phyloP scores from a whole-genome alignment of 352 stramenopile genomes.

The Phytophthora capsici region DNA sequence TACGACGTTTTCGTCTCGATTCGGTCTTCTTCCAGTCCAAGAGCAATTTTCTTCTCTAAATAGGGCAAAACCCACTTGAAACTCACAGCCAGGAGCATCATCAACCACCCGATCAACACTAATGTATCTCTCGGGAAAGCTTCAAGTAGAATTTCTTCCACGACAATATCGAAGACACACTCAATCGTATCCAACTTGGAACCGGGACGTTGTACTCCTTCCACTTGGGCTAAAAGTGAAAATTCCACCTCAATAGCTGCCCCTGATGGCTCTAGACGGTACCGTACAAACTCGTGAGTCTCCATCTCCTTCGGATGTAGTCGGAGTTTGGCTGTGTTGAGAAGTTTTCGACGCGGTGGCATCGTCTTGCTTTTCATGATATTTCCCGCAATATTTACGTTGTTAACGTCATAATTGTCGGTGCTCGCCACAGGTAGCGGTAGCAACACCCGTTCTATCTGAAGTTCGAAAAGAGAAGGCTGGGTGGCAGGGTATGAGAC shows the following conservation, averaged over 20 bases:
- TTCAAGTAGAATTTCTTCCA: slow-evolving; percentile 69
- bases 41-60: slow-evolving; percentile 57
- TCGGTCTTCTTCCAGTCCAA: slow-evolving; percentile 50
- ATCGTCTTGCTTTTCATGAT: slow-evolving; percentile 24
- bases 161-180: slow-evolving; percentile 78
- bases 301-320: slow-evolving; percentile 49
- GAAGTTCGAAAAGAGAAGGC: slow-evolving; percentile 59
- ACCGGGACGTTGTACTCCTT: slow-evolving; percentile 58
- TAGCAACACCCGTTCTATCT: slow-evolving; percentile 49
- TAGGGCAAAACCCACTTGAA: slow-evolving; percentile 51
- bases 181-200: slow-evolving; percentile 33
- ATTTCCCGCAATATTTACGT: slow-evolving; percentile 24
- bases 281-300: slow-evolving; percentile 29
- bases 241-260: slow-evolving; percentile 45
- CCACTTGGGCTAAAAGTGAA: slow-evolving; percentile 51
- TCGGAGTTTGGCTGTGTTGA: slow-evolving; percentile 79
- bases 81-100: slow-evolving; percentile 47
- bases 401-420: slow-evolving; percentile 16
- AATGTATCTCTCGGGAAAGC: slow-evolving; percentile 63
- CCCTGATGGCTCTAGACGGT: slow-evolving; percentile 36
- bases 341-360: slow-evolving; percentile 38
- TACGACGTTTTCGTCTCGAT: background rate
- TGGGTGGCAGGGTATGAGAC: slow-evolving; percentile 74
- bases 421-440: slow-evolving; percentile 20
- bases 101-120: slow-evolving; percentile 60